Base-by-base conservation (phyloP, 176 grass and related monocot species). In the Lolium multiflorum region DNA sequence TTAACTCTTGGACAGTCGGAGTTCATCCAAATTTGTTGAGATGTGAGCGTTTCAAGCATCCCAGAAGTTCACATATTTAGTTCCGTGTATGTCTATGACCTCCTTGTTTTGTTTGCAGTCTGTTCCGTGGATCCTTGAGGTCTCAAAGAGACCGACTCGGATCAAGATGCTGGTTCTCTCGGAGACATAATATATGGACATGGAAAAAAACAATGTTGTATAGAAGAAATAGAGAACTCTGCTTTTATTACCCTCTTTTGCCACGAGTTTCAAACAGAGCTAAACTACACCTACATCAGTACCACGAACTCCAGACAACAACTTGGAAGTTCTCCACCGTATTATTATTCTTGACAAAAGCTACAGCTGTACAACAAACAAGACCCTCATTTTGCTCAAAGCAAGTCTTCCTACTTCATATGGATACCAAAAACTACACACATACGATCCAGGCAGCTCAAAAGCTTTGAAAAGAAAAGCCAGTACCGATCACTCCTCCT, bases 311-410 rank as follows among this genome's bases (percentile, higher is more conserved):
- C 15, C 39, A 39, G 17, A 2, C 16, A 41, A 8, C 7, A 70
- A 70, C 66, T 38, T 70, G 66, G 17, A 37, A 70, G 37, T 41
- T 20, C 16, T 17, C 28, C 46, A 10, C 46, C 46, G 46, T 10
- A 55, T 18, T 68, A 15, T 70, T 24, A 37, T 74, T 35, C 28
- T 73, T 15, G 1, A 13, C 62, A 88, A 5, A 50, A 81, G 22
- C 35, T 56, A 76, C 43, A 43, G 35, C 60, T 68, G 48, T 82
- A 82, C 71, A 76, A 58, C 67, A 82, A 76, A 68, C 67, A 77
- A 48, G 49, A 54, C 17, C 14, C 51, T 77, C 74, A 56, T 0
- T 62, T 25, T 20, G 16, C 16, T 7, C 41, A 43, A 43, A 43
- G 41, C 41, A 43, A 43, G 41, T 5, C 41, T 43, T 43, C 46